Evolutionary conservation across 1,284 basidiomycete species (phyloP).

Genomic region (Lentinula novae-zelandiae): DNA sequence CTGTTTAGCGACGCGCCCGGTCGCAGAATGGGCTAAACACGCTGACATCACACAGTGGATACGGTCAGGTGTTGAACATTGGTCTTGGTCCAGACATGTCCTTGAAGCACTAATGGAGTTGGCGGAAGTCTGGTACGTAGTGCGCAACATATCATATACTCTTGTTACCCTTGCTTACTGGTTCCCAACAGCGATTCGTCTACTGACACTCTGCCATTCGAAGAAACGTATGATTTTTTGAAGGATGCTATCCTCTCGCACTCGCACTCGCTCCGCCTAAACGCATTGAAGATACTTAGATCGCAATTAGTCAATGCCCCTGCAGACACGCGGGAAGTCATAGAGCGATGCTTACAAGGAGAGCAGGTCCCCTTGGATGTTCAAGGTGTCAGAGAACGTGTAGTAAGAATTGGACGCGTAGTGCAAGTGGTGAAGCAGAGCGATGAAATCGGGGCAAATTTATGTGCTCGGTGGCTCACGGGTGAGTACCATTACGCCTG

Average conservation of each 20-base stretch:
- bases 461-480: slow-evolving; percentile 63
- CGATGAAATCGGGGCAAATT: slow-evolving; percentile 49
- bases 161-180: not conserved
- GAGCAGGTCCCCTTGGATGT: slow-evolving; percentile 75
- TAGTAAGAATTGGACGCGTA: slow-evolving; percentile 66
- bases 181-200: slow-evolving; percentile 15
- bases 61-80: slow-evolving; percentile 40
- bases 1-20: slow-evolving; percentile 36
- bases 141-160: not conserved
- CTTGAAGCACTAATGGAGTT: slow-evolving; percentile 51
- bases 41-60: slow-evolving; percentile 48
- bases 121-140: slow-evolving; percentile 42
- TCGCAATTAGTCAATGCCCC: slow-evolving; percentile 39
- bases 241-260: slow-evolving; percentile 53
- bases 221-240: slow-evolving; percentile 44
- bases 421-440: slow-evolving; percentile 50
- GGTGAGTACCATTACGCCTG: slow-evolving; percentile 31
- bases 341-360: slow-evolving; percentile 65
- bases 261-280: slow-evolving; percentile 51
- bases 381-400: slow-evolving; percentile 79
- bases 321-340: slow-evolving; percentile 48
- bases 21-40: slow-evolving; percentile 38
- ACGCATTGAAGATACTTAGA: slow-evolving; percentile 51
- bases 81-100: slow-evolving; percentile 57
- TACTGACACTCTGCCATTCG: slow-evolving; percentile 30